Base-by-base conservation (phyloP, 2,329 filamentous ascomycete genomes). In the Epichloe festucae region DNA sequence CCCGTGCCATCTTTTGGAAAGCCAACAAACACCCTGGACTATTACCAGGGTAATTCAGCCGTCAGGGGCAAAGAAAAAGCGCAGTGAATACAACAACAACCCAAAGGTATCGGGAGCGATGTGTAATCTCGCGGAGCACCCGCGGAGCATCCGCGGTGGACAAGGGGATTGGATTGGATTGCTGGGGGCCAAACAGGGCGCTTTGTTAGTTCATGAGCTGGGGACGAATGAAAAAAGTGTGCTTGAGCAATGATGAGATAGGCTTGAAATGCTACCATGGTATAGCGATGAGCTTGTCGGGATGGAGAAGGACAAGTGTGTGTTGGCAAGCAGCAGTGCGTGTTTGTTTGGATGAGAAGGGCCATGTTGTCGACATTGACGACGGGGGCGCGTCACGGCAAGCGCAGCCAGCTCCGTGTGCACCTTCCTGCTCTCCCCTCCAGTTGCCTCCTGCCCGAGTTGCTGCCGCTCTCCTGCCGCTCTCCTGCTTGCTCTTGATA, bases 61-160 rank as follows among this genome's bases (percentile, higher is more conserved):
- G 12, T 27, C 45, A 47, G 46, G 49, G 46, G 49, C 49, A 46
- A 41, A 17, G 17, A 44, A 19, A 19, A 23, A 15, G 41, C 40
- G 21, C 23, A 21, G 23, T 34, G 23, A 40, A 51, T 46, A 23
- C 4, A 23, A 23, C 21, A 23, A 23, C 21, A 23, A 23, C 21
- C 21, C 21, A 23, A 5, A 23, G 34, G 39, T 48, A 45, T 45
- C 38, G 40, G 31, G 36, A 51, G 39, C 17, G 36, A 48, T 48
- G 52, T n/a, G 34, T 31, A 49, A 52, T 54, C 43, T 54, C 52
- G 49, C 41, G 41, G 42, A 54, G 36, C 14, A 19, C 31, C 34
- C 41, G 41, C 35, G 7, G 19, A 10, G 27, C 27, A 10, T 8
- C 27, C 27, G 7, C 27, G 3, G 27, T 43, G 31, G 48, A 39